A percentile compares a stretch with the other conserved stretches of the same genome.
phyloP scores from a whole-genome alignment of 805 yeast genomes.

The Kazachstania africana region DNA sequence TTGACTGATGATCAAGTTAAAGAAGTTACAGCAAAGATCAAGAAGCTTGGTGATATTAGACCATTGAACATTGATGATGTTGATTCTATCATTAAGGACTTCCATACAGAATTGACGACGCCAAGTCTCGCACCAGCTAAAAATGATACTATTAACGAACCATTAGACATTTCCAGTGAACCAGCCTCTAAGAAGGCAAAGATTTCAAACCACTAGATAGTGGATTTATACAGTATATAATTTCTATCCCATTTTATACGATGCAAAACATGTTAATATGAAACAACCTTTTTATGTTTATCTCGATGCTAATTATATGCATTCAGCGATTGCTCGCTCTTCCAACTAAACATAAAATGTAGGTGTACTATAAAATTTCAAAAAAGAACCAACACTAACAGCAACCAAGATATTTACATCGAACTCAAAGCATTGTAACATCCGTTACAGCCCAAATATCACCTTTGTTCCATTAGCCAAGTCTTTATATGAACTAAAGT shows the following conservation, averaged over 20 bases:
- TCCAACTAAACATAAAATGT: no score
- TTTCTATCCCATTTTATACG: neutral
- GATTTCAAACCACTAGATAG: constrained; percentile 1
- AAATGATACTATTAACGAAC: constrained; percentile 1
- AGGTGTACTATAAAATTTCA: no score
- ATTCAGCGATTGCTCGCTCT: no score
- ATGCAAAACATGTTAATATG: no score
- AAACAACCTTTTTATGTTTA: no score
- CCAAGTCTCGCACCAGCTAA: constrained; percentile 7
- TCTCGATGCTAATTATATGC: no score
- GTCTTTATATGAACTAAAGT: no score
- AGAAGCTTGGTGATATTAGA: constrained; percentile 89
- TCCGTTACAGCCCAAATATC: no score
- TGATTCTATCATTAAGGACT: constrained; percentile 90
- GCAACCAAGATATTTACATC: no score
- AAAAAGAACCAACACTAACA: no score
- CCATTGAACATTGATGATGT: constrained; percentile 93
- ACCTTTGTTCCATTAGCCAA: no score
- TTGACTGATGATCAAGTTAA: constrained; percentile 89
- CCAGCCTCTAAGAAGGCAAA: constrained; percentile 11
- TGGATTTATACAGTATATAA: neutral
- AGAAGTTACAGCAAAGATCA: constrained; percentile 89
- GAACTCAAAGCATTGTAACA: no score
- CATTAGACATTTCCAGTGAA: constrained; percentile 6
- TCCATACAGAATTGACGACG: constrained; percentile 48